These are phyloP conservation scores for Debaryomycetaceae sp. DNA, from an alignment of 1,139 yeast genomes.

Conservation along the genomic window DNA sequence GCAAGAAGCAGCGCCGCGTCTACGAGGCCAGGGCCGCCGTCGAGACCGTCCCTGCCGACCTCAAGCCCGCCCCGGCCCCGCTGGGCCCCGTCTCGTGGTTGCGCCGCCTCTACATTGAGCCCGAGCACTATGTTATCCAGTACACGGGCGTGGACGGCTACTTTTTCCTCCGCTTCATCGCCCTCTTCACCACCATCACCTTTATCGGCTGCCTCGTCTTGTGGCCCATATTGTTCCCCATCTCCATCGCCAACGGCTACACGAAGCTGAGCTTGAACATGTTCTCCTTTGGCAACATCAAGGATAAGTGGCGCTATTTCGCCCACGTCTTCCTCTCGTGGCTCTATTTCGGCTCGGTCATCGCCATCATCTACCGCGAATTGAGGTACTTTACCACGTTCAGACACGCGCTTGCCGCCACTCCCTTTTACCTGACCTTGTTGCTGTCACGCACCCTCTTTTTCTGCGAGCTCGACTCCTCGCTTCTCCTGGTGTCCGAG, in stretches of 20 bases:
- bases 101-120: constrained; percentile 35
- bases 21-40: constrained; percentile 72
- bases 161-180: constrained; percentile 68
- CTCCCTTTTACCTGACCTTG: constrained; percentile 60
- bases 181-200: constrained; percentile 49
- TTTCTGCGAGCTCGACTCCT: constrained; percentile 49
- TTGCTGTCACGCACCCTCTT: constrained; percentile 58
- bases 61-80: constrained; percentile 46
- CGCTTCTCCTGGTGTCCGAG: constrained; percentile 37
- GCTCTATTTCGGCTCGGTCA: constrained; percentile 48
- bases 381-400: constrained; percentile 55
- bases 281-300: constrained; percentile 54
- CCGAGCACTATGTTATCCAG: constrained; percentile 61
- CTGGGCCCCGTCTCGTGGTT: constrained; percentile 49
- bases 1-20: constrained; percentile 57
- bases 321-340: constrained; percentile 69
- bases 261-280: constrained; percentile 43
- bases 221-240: constrained; percentile 76
- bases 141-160: constrained; percentile 86
- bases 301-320: constrained; percentile 46
- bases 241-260: constrained; percentile 74
- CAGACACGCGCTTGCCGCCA: constrained; percentile 57
- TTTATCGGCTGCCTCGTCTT: constrained; percentile 52
- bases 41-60: constrained; percentile 26
- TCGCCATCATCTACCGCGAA: constrained; percentile 62